Evolutionary conservation across 345 rosid species (phyloP).

Genomic region (Syzygium aromaticum): DNA sequence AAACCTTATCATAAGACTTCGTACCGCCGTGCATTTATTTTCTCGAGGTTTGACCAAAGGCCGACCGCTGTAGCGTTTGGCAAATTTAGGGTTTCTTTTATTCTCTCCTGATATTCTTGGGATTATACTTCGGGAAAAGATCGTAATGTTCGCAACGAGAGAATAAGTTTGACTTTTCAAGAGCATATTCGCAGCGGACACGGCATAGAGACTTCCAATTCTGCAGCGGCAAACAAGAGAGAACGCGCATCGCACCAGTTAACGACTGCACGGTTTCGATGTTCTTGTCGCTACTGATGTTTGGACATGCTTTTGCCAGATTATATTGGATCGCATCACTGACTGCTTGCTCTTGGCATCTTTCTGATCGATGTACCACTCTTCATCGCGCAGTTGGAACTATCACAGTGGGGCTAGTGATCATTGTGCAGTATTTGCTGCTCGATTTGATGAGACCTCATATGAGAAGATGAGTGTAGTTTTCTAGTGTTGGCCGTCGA

Average conservation of each 20-base stretch:
- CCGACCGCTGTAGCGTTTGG: not conserved
- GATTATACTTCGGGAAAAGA: not conserved
- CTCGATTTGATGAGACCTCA: not conserved
- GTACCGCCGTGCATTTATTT: not conserved
- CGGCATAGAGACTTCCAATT: not conserved
- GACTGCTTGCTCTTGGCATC: not conserved
- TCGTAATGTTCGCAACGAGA: not conserved
- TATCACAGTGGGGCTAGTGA: too few species aligned
- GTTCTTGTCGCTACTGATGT: not conserved
- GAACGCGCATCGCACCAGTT: not conserved
- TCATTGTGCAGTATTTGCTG: not conserved
- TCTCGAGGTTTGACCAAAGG: not conserved
- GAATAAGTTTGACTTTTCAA: not conserved
- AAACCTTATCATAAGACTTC: not conserved
- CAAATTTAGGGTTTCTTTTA: not conserved
- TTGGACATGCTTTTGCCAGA: not conserved
- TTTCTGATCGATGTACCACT: not conserved
- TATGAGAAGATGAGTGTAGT: not conserved
- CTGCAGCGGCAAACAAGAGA: not conserved
- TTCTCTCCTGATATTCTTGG: not conserved
- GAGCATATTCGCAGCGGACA: not conserved
- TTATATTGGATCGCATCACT: not conserved
- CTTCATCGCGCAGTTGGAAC: not conserved
- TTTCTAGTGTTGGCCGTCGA: not conserved
- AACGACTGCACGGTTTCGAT: not conserved